These are phyloP conservation scores for Syzygium syzygioides DNA, from an alignment of 441 rosid species.

Conservation along the genomic window DNA sequence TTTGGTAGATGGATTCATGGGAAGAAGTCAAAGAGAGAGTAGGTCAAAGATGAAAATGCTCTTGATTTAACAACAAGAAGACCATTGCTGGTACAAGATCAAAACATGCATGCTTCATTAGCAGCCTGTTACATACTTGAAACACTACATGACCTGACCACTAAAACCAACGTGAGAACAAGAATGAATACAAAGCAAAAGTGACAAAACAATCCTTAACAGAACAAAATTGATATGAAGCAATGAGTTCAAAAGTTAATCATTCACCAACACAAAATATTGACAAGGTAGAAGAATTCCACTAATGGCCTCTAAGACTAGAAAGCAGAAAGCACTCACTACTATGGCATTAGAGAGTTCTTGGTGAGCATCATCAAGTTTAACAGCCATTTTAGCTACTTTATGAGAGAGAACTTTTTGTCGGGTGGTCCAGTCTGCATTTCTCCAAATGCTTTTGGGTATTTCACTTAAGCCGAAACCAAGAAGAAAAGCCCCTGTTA, in stretches of 20 bases:
- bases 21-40: neutral
- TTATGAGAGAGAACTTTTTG: conserved; percentile 96
- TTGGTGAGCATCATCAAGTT: conserved; percentile 94
- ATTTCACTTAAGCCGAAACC: conserved; percentile 98
- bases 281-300: neutral
- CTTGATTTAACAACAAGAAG: neutral
- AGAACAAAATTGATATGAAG: neutral
- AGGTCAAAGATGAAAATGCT: neutral
- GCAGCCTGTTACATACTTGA: neutral
- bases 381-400: conserved; percentile 94
- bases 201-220: neutral
- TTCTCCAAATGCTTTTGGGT: conserved; percentile 84
- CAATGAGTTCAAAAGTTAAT: neutral
- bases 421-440: conserved; percentile 87
- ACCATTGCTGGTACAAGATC: neutral
- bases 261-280: neutral
- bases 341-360: conserved; percentile 97
- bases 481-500: conserved; percentile 97
- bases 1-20: neutral
- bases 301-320: neutral
- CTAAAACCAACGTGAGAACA: neutral
- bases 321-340: conserved; percentile 36
- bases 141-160: neutral
- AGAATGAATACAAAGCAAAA: neutral
- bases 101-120: neutral